Conservation (phyloP, 345 rosid genomes). For the Raphanus sativus region DNA sequence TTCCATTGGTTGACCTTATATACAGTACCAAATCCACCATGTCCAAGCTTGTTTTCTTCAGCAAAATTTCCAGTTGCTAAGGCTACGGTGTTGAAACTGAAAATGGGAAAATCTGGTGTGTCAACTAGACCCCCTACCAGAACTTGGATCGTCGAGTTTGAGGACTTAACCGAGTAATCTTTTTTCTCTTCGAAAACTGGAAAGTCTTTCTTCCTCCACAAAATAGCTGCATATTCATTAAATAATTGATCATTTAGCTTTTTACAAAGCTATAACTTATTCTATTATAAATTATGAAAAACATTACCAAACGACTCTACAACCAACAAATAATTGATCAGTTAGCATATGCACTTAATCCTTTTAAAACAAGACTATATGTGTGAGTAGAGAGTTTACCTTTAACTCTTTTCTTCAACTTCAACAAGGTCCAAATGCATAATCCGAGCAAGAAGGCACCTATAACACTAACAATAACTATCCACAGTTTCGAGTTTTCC, state of each 20-base stretch:
- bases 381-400: constrained; percentile 39
- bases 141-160: constrained; percentile 42
- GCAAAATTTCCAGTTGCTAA: constrained; percentile 63
- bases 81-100: constrained; percentile 46
- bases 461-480: constrained; percentile 24
- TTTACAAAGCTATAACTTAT: neutral
- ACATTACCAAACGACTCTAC: neutral
- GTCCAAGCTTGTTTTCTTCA: constrained; percentile 69
- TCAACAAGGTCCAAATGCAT: constrained; percentile 45
- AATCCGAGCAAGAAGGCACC: constrained; percentile 34
- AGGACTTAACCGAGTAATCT: constrained; percentile 48
- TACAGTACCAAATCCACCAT: constrained; percentile 85
- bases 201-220: constrained; percentile 41
- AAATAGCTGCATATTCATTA: constrained; percentile 28
- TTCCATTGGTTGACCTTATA: constrained; percentile 56
- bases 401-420: constrained; percentile 43
- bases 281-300: too few relatives aligned
- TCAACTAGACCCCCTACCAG: constrained; percentile 51
- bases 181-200: constrained; percentile 33
- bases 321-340: neutral
- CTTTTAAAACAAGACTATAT: neutral
- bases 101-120: constrained; percentile 54
- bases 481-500: constrained; percentile 29
- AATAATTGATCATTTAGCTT: neutral
- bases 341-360: neutral